Percentiles rank a stretch among this genome's conserved stretches.
Evolutionary conservation across 129 eudicot genomes (phyloP).

Genomic region (Helichrysum umbraculigerum): DNA sequence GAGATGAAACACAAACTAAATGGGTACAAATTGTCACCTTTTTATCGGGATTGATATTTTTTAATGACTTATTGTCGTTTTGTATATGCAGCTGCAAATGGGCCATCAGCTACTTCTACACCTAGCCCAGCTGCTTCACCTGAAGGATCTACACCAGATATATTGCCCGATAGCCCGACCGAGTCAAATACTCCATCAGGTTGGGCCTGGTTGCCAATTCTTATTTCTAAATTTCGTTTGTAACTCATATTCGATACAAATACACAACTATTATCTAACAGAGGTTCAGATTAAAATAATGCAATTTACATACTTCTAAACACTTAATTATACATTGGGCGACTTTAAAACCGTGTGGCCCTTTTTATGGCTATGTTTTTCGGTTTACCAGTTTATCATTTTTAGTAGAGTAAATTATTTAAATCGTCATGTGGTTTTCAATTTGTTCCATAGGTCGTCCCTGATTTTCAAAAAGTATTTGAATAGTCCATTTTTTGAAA

Average conservation of each 20-base stretch:
- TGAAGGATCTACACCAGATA: conserved; percentile 39
- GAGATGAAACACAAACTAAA: background rate
- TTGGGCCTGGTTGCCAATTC: background rate
- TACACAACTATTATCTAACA: background rate
- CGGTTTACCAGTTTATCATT: background rate
- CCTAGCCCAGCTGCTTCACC: conserved; percentile 56
- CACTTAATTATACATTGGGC: background rate
- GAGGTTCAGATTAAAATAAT: background rate
- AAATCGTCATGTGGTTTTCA: too few species aligned
- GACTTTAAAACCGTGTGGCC: background rate
- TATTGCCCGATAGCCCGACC: conserved; percentile 39
- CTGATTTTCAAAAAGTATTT: too few species aligned
- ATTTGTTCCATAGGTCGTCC: too few species aligned
- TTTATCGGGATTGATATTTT: background rate
- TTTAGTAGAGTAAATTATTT: too few species aligned
- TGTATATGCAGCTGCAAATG: conserved; percentile 39
- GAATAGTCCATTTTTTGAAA: too few species aligned
- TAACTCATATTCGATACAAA: background rate
- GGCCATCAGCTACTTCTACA: conserved; percentile 39
- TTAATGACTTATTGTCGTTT: background rate
- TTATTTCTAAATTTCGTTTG: background rate
- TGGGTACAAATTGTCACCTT: background rate
- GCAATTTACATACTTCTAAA: background rate
- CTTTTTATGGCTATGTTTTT: background rate
- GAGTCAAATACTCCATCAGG: conserved; percentile 41